These are phyloP conservation scores for Angomonas deanei DNA, from an alignment of 208 protist genomes.

Conservation along the genomic window DNA sequence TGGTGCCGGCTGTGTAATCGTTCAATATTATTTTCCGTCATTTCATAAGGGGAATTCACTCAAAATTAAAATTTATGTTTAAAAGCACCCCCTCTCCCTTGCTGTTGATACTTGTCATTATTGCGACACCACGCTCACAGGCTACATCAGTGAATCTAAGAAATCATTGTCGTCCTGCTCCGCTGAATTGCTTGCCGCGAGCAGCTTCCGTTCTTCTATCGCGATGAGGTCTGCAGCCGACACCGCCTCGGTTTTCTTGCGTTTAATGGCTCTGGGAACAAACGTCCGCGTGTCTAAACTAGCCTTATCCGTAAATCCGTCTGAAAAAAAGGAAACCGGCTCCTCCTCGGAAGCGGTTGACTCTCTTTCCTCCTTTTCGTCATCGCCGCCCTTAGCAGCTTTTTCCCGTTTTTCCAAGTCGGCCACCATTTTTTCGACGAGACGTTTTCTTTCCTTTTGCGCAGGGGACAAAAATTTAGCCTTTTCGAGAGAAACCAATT, in stretches of 20 bases:
- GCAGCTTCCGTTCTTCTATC: neutral
- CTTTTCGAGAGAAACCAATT: conserved; percentile 40
- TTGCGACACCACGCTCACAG: neutral
- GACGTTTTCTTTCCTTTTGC: conserved; percentile 61
- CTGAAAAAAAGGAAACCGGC: neutral
- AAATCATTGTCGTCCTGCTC: conserved; percentile 37
- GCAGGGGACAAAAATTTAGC: conserved; percentile 62
- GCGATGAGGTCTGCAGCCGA: neutral
- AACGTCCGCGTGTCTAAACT: neutral
- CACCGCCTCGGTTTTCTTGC: neutral
- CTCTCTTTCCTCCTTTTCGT: neutral
- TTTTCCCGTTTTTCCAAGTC: conserved; percentile 18
- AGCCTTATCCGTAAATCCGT: neutral
- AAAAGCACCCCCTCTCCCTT: too few species aligned
- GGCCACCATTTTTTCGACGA: conserved; percentile 47
- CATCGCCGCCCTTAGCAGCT: neutral
- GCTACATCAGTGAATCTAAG: neutral
- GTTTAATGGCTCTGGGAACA: conserved; percentile 7
- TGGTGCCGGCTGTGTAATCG: too few species aligned
- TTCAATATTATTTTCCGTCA: too few species aligned
- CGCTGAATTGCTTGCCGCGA: conserved; percentile 21
- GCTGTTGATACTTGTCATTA: too few species aligned
- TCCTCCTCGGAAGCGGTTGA: neutral
- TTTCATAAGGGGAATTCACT: too few species aligned
- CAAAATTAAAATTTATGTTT: too few species aligned